phyloP scores from a whole-genome alignment of 352 stramenopile species.

The Phytophthora citricola region DNA sequence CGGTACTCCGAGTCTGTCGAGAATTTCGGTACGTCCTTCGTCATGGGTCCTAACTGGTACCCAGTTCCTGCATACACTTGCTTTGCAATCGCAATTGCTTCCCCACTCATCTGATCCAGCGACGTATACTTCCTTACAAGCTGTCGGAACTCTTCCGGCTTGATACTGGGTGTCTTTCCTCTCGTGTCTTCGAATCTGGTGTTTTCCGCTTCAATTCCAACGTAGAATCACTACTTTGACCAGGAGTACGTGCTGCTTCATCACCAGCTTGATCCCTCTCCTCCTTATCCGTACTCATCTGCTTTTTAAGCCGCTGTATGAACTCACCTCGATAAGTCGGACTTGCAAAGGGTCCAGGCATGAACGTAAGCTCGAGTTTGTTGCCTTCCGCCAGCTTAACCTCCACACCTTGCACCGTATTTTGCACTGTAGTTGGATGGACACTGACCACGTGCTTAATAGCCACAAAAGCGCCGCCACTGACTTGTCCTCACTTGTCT shows the following conservation, averaged over 20 bases:
- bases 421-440: slow-evolving; percentile 47
- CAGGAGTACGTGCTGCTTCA: not conserved
- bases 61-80: slow-evolving; percentile 49
- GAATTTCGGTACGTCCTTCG: slow-evolving; percentile 44
- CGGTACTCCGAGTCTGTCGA: slow-evolving; percentile 46
- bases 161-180: not conserved
- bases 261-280: not conserved
- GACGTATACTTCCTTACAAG: slow-evolving; percentile 54
- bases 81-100: slow-evolving; percentile 52
- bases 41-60: slow-evolving; percentile 55
- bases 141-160: slow-evolving; percentile 27
- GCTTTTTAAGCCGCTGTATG: slow-evolving; percentile 35
- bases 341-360: slow-evolving; percentile 43
- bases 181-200: not conserved
- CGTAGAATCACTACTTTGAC: not conserved
- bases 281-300: slow-evolving; percentile 5
- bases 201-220: not conserved
- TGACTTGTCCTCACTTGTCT: slow-evolving; percentile 26
- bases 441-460: slow-evolving; percentile 36
- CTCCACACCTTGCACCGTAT: slow-evolving; percentile 48
- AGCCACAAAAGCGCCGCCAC: slow-evolving; percentile 42
- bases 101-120: slow-evolving; percentile 46
- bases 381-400: slow-evolving; percentile 41
- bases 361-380: slow-evolving; percentile 66
- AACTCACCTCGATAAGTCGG: slow-evolving; percentile 56